phyloP scores from a whole-genome alignment of 495 filamentous ascomycete genomes.

The Margaritispora aquatica region DNA sequence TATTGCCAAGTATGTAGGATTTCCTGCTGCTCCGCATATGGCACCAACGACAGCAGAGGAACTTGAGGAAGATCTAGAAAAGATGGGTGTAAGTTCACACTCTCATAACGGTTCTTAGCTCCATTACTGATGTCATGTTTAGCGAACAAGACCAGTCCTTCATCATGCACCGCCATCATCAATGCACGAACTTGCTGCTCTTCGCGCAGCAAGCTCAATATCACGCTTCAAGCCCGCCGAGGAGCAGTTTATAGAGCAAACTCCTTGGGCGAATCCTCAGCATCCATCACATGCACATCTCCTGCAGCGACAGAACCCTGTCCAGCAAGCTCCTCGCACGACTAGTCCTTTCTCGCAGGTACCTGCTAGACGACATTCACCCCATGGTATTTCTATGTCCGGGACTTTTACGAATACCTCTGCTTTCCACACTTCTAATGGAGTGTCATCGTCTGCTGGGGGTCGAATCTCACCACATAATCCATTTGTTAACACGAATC shows the following conservation, averaged over 20 bases:
- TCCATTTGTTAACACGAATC: slow-evolving; percentile 17
- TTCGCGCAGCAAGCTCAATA: slow-evolving; percentile 21
- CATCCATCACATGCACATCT: slow-evolving; percentile 61
- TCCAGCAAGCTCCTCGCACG: slow-evolving; percentile 20
- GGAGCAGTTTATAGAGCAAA: slow-evolving; percentile 76
- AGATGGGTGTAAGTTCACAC: slow-evolving; percentile 85
- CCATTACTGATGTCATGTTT: slow-evolving; percentile 20
- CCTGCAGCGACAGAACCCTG: slow-evolving; percentile 22
- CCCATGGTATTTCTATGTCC: slow-evolving; percentile 15
- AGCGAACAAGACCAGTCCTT: slow-evolving; percentile 29
- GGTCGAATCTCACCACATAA: slow-evolving; percentile 24
- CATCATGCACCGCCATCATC: slow-evolving; percentile 11
- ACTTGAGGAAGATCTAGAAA: slow-evolving; percentile 78
- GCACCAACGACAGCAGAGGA: slow-evolving; percentile 62
- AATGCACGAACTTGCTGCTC: slow-evolving; percentile 35
- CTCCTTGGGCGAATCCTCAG: slow-evolving; percentile 83
- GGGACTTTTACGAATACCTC: slow-evolving; percentile 24
- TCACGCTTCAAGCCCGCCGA: slow-evolving; percentile 56
- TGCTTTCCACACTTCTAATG: slow-evolving; percentile 17
- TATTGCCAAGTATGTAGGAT: slow-evolving; percentile 88
- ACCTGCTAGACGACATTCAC: slow-evolving; percentile 17
- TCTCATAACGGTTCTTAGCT: not conserved
- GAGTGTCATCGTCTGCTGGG: slow-evolving; percentile 10
- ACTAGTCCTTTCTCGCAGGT: slow-evolving; percentile 23
- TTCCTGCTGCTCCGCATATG: slow-evolving; percentile 88